Conservation (phyloP, 192 early-diverging fungal species). For the Coemansia guatemalensis region DNA sequence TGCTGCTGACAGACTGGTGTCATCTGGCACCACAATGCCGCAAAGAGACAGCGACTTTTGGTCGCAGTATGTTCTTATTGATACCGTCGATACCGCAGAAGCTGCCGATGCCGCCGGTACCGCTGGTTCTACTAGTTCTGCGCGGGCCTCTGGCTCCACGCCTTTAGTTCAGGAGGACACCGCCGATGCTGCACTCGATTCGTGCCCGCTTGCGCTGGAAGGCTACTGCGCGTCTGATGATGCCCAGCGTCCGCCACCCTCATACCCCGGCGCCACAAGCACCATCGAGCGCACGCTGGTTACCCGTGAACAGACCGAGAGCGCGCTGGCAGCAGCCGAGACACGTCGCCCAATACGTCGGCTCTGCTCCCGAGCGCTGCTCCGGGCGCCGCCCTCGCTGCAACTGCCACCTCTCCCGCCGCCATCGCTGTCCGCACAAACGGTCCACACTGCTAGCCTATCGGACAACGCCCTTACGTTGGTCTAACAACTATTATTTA, state of each 20-base stretch:
- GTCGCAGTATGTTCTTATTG: constrained; percentile 44
- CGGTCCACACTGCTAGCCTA: neutral
- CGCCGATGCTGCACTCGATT: constrained; percentile 5
- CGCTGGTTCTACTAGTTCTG: neutral
- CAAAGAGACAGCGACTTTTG: constrained; percentile 40
- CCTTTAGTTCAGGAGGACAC: neutral
- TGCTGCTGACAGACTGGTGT: constrained; percentile 27
- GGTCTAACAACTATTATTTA: neutral
- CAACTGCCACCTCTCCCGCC: neutral
- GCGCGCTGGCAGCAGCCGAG: neutral
- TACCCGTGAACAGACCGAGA: neutral
- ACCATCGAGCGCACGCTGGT: constrained; percentile 37
- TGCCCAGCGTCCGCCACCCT: constrained; percentile 27
- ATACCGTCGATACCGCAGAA: constrained; percentile 6
- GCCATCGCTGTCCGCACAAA: neutral
- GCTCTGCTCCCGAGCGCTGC: constrained; percentile 26
- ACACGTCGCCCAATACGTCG: constrained; percentile 5
- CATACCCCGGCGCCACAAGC: constrained; percentile 28
- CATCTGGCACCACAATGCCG: constrained; percentile 9
- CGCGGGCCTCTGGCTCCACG: too few species aligned
- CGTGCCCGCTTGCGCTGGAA: constrained; percentile 30
- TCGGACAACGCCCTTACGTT: neutral
- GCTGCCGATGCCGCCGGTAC: neutral
- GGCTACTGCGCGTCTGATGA: constrained; percentile 27
- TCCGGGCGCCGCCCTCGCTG: constrained; percentile 4